Evolutionary conservation across 139 green algal genomes (phyloP).

Genomic region (Micractinium sp.): DNA sequence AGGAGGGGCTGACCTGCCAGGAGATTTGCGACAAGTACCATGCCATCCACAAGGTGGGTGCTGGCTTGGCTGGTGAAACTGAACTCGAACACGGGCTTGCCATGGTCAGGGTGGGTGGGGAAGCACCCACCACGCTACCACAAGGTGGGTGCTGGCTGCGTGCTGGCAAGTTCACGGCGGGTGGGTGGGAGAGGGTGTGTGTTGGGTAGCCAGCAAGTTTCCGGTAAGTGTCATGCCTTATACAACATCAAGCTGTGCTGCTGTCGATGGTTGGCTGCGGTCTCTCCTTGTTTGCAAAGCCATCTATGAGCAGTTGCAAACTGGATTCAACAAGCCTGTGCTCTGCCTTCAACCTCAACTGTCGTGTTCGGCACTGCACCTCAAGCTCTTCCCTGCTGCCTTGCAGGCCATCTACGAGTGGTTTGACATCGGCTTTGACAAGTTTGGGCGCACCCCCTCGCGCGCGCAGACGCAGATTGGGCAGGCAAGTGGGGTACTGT

Average conservation of each 20-base stretch:
- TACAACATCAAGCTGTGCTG: neutral
- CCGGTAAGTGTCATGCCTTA: too few species aligned
- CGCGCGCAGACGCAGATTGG: slow-evolving; percentile 76
- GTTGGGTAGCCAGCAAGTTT: too few species aligned
- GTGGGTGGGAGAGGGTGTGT: too few species aligned
- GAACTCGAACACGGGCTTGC: too few species aligned
- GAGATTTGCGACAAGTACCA: slow-evolving; percentile 99
- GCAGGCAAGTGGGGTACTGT: slow-evolving; percentile 43
- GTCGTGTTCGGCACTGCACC: neutral
- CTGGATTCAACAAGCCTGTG: too few species aligned
- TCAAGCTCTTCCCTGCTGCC: neutral
- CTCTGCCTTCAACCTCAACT: neutral
- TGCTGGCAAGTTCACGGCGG: too few species aligned
- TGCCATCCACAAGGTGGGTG: slow-evolving; percentile 79
- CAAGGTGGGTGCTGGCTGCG: slow-evolving; percentile 30
- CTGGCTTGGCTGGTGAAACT: neutral
- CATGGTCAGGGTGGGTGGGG: too few species aligned
- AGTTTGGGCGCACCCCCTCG: slow-evolving; percentile 94
- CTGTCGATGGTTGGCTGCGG: too few species aligned
- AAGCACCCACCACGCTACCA: slow-evolving; percentile 94
- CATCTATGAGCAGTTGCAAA: neutral
- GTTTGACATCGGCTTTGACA: slow-evolving; percentile 97
- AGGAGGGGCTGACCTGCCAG: slow-evolving; percentile 91
- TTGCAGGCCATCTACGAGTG: slow-evolving; percentile 89
- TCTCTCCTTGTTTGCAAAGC: too few species aligned